A percentile compares a stretch with the other conserved stretches of the same genome.
Conservation (phyloP, 441 rosid species). For the Populus hybrid region DNA sequence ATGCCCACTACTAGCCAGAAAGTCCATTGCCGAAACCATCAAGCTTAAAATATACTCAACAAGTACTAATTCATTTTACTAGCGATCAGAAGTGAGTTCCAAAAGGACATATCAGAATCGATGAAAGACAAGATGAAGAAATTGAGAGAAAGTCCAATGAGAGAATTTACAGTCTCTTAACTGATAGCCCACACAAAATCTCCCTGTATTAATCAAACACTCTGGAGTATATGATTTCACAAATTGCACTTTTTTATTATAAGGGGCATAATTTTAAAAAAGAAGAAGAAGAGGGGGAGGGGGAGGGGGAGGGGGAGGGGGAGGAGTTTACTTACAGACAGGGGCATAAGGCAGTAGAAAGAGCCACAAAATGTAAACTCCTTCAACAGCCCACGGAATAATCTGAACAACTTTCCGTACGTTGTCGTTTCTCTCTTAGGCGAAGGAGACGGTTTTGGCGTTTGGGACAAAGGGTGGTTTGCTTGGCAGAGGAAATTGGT, state of each 20-base stretch:
- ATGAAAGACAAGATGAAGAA: slow-evolving; percentile 85
- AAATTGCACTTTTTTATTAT: no score
- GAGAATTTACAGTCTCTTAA: slow-evolving; percentile 62
- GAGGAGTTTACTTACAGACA: slow-evolving; percentile 48
- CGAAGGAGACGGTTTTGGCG: slow-evolving; percentile 13
- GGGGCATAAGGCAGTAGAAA: slow-evolving; percentile 92
- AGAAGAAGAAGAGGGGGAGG: no score
- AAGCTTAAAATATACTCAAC: slow-evolving; percentile 11
- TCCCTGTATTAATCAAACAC: slow-evolving; percentile 41
- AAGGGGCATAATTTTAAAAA: no score
- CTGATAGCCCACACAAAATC: slow-evolving; percentile 94
- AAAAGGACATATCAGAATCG: slow-evolving; percentile 52
- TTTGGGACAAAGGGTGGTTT: slow-evolving; percentile 23
- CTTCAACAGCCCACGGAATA: slow-evolving; percentile 69
- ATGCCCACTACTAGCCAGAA: slow-evolving; percentile 78
- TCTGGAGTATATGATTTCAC: not conserved
- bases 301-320: no score
- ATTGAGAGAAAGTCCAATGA: slow-evolving; percentile 77
- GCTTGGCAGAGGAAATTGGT: slow-evolving; percentile 15
- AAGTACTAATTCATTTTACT: no score
- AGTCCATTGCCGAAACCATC: slow-evolving; percentile 21
- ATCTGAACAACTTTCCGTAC: slow-evolving; percentile 35
- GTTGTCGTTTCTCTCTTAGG: slow-evolving; percentile 28
- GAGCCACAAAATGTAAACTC: slow-evolving; percentile 82
- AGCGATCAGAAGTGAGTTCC: no score